phyloP scores from a whole-genome alignment of 2,329 filamentous ascomycete species.

The Diaporthe capsici region DNA sequence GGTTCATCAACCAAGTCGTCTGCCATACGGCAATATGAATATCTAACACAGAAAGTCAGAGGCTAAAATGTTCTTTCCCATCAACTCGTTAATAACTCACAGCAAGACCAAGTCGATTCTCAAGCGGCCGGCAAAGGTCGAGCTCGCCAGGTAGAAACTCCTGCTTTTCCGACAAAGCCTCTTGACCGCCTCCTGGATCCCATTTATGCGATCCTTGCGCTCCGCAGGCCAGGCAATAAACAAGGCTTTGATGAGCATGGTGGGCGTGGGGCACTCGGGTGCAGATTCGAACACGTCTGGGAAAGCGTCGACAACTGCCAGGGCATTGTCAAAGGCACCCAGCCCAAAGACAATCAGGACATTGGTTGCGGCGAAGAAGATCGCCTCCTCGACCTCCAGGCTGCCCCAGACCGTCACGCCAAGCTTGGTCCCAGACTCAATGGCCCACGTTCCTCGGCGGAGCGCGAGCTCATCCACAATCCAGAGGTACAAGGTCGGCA shows the following conservation, averaged over 20 bases:
- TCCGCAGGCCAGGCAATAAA: slow-evolving; percentile 62
- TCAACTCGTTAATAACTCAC: slow-evolving; percentile 51
- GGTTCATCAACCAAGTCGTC: slow-evolving; percentile 82
- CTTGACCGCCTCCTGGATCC: slow-evolving; percentile 70
- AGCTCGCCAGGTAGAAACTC: slow-evolving; percentile 81
- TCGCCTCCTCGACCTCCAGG: slow-evolving; percentile 80
- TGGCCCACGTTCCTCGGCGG: slow-evolving; percentile 79
- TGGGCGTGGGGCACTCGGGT: slow-evolving; percentile 63
- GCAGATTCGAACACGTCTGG: slow-evolving; percentile 68
- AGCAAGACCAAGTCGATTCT: slow-evolving; percentile 77
- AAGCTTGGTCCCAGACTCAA: slow-evolving; percentile 77
- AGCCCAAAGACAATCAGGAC: slow-evolving; percentile 78
- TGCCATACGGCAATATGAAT: slow-evolving; percentile 81
- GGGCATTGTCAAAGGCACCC: slow-evolving; percentile 77
- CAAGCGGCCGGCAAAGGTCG: slow-evolving; percentile 76
- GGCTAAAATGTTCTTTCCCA: neutral
- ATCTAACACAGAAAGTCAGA: slow-evolving; percentile 56
- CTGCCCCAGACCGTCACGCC: slow-evolving; percentile 73
- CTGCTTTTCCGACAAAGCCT: slow-evolving; percentile 76
- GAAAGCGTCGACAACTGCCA: slow-evolving; percentile 76
- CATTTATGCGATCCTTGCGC: slow-evolving; percentile 69
- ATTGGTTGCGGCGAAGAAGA: slow-evolving; percentile 82
- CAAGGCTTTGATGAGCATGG: slow-evolving; percentile 66
- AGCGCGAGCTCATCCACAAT: slow-evolving; percentile 78
- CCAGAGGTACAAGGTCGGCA: slow-evolving; percentile 81